Evolutionary conservation across 441 rosid genomes (phyloP).

Genomic region (Populus tomentosa): DNA sequence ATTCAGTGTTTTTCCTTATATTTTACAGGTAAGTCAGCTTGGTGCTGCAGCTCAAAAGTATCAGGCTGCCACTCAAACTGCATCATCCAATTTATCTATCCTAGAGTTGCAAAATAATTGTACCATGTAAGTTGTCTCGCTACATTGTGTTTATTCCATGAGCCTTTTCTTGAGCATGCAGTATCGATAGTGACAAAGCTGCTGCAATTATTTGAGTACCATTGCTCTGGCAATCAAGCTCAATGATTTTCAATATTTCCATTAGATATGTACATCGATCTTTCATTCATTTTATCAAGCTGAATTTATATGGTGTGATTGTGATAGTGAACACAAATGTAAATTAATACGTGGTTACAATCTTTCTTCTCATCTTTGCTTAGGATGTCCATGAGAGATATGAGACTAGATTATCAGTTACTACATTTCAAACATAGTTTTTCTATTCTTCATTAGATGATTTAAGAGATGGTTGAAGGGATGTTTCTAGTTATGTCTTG

Average conservation of each 20-base stretch:
- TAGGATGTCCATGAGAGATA: too few species aligned
- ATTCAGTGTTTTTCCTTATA: too few species aligned
- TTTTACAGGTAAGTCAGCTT: too few species aligned
- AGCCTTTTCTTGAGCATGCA: neutral
- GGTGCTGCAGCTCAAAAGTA: too few species aligned
- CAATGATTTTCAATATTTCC: neutral
- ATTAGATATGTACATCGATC: neutral
- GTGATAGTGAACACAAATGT: neutral
- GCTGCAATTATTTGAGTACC: neutral
- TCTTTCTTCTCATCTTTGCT: neutral
- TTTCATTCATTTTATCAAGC: neutral
- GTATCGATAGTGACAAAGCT: neutral
- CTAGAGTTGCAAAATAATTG: slow-evolving; percentile 89
- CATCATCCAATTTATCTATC: slow-evolving; percentile 43
- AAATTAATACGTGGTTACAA: neutral
- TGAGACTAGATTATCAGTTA: too few species aligned
- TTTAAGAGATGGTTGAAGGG: too few species aligned
- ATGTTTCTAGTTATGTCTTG: too few species aligned
- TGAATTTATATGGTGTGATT: too few species aligned
- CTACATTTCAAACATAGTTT: too few species aligned
- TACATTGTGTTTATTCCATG: neutral
- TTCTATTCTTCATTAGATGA: too few species aligned
- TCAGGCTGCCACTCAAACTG: slow-evolving; percentile 39
- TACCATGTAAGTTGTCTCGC: slow-evolving; percentile 56
- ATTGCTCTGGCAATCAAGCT: neutral